These are phyloP conservation scores for Torulaspora globosa DNA, from an alignment of 1,139 yeast species.

Conservation along the genomic window DNA sequence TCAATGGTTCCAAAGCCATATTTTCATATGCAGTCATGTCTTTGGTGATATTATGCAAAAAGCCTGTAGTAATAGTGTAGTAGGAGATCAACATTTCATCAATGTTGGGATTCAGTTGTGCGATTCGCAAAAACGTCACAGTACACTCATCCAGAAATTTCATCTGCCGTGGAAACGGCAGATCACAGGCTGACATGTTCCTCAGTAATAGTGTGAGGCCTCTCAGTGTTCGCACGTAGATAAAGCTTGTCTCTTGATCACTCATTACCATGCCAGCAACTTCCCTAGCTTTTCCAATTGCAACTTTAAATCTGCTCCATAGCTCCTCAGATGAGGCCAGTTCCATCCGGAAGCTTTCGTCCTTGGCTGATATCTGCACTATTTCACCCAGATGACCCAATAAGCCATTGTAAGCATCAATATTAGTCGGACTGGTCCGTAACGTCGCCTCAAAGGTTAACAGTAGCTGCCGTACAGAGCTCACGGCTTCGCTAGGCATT, in stretches of 20 bases:
- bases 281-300: constrained; percentile 10
- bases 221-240: constrained; percentile 28
- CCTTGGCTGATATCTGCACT: constrained; percentile 27
- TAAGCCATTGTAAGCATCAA: constrained; percentile 12
- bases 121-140: constrained; percentile 24
- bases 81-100: constrained; percentile 20
- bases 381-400: constrained; percentile 24
- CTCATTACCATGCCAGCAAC: constrained; percentile 6
- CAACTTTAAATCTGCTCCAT: constrained; percentile 21
- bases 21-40: constrained; percentile 20
- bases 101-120: background rate
- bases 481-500: background rate
- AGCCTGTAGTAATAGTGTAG: constrained; percentile 21
- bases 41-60: constrained; percentile 29
- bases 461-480: background rate
- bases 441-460: background rate
- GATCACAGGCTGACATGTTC: constrained; percentile 37
- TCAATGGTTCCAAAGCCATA: constrained; percentile 14
- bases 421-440: background rate
- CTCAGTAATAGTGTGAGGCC: constrained; percentile 40
- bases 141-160: constrained; percentile 11
- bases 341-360: constrained; percentile 24
- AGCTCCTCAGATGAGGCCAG: constrained; percentile 21
- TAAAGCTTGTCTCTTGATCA: constrained; percentile 13
- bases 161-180: constrained; percentile 27